Evolutionary conservation across 225 moss, liverwort and hornwort species (phyloP).

Genomic region (Anthoceros angustus): DNA sequence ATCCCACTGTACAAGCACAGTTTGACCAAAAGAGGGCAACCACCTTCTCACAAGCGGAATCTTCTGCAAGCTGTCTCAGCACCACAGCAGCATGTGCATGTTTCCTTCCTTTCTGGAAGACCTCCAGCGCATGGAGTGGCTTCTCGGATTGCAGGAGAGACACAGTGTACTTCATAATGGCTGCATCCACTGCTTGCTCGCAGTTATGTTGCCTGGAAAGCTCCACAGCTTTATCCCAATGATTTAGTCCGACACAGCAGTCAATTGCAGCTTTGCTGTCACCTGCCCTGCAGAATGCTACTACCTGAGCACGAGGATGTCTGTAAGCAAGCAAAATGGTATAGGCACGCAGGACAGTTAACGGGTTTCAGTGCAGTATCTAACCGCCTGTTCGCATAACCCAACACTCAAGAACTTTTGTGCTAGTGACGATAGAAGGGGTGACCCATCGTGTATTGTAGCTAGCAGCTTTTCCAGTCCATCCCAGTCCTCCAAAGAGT

Average conservation of each 20-base stretch:
- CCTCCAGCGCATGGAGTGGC: slow-evolving; percentile 49
- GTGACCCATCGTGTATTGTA: slow-evolving; percentile 41
- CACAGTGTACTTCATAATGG: slow-evolving; percentile 30
- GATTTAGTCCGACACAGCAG: slow-evolving; percentile 71
- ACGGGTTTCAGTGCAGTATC: not conserved
- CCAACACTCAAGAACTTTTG: slow-evolving; percentile 73
- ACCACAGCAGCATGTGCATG: slow-evolving; percentile 48
- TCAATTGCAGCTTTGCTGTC: slow-evolving; percentile 54
- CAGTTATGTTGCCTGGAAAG: slow-evolving; percentile 36
- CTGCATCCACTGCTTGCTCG: slow-evolving; percentile 18
- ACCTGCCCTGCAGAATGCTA: slow-evolving; percentile 38
- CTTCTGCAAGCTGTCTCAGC: slow-evolving; percentile 41
- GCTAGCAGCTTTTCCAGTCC: slow-evolving; percentile 47
- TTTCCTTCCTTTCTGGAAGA: slow-evolving; percentile 50
- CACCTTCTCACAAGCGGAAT: slow-evolving; percentile 45
- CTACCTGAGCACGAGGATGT: slow-evolving; percentile 24
- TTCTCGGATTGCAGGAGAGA: slow-evolving; percentile 46
- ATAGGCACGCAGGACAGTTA: not conserved
- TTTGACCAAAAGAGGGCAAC: not conserved
- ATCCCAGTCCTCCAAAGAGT: slow-evolving; percentile 57
- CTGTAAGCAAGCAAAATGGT: not conserved
- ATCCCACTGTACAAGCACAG: not conserved
- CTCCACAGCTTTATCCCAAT: slow-evolving; percentile 54
- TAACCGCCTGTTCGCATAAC: slow-evolving; percentile 69
- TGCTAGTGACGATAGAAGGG: slow-evolving; percentile 42